phyloP scores from a whole-genome alignment of 2,329 filamentous ascomycete species.

The Penicillium aurantiogriseum region DNA sequence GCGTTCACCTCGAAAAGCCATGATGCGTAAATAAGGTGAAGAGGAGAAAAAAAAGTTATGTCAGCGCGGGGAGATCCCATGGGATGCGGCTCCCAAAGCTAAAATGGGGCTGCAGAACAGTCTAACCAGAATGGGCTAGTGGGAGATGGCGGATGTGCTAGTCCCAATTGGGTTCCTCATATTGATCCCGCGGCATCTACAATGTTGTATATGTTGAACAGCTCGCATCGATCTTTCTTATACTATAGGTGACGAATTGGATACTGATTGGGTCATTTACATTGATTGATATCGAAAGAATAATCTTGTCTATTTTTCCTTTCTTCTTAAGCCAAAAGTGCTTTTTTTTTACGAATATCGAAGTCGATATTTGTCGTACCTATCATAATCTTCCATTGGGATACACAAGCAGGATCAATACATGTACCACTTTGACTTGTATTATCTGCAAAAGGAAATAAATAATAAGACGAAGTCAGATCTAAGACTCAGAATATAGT shows the following conservation, averaged over 20 bases:
- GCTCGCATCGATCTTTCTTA: slow-evolving; percentile 2
- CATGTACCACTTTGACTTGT: background rate
- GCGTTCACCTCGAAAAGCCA: slow-evolving; percentile 59
- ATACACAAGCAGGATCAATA: background rate
- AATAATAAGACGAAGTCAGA: too few relatives aligned
- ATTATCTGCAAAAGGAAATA: background rate
- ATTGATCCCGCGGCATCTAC: slow-evolving; percentile 19
- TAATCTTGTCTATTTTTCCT: too few relatives aligned
- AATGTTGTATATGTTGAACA: background rate
- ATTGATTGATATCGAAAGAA: too few relatives aligned
- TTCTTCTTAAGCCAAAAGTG: background rate
- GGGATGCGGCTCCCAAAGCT: slow-evolving; percentile 40
- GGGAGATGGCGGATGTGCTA: slow-evolving; percentile 16
- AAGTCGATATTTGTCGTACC: background rate
- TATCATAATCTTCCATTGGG: background rate
- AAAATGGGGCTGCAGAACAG: slow-evolving; percentile 27
- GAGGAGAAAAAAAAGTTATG: slow-evolving; percentile 23
- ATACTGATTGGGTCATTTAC: background rate
- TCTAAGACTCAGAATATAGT: background rate
- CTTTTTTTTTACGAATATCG: background rate
- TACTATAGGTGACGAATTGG: background rate
- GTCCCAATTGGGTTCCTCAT: slow-evolving; percentile 17
- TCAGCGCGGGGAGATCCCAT: slow-evolving; percentile 27
- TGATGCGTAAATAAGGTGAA: slow-evolving; percentile 20
- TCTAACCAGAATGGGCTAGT: slow-evolving; percentile 24